Conservation (phyloP, 1,139 yeast genomes). For the Geotrichum reessii region DNA sequence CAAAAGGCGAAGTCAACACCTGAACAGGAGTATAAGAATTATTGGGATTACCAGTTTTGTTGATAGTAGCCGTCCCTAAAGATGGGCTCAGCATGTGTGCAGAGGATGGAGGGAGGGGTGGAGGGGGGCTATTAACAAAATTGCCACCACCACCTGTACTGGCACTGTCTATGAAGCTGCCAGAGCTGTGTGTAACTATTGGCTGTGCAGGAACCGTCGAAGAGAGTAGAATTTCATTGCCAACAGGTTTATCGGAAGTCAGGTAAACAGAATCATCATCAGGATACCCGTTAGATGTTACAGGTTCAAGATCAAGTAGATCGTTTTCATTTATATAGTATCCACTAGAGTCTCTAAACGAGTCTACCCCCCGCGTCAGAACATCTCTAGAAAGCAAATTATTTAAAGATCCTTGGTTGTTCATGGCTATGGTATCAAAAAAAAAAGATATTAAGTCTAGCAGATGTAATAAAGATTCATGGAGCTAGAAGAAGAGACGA, state of each 20-base stretch:
- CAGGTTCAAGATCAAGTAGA: constrained; percentile 29
- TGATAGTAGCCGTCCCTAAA: background rate
- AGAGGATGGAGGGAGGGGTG: background rate
- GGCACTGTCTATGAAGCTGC: background rate
- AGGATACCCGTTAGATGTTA: constrained; percentile 17
- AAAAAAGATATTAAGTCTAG: background rate
- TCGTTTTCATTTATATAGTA: constrained; percentile 33
- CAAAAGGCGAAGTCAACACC: constrained; percentile 32
- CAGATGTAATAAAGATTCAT: background rate
- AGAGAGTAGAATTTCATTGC: background rate
- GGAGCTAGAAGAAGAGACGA: background rate
- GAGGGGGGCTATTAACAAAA: background rate
- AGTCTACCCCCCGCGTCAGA: constrained; percentile 29
- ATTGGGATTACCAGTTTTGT: background rate
- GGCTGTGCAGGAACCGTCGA: constrained; percentile 7
- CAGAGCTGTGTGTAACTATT: background rate
- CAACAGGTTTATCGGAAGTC: background rate
- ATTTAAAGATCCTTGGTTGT: background rate
- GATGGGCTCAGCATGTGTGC: background rate
- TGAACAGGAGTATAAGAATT: constrained; percentile 31
- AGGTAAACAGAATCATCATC: constrained; percentile 14
- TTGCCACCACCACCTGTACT: constrained; percentile 5
- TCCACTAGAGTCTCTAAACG: constrained; percentile 28
- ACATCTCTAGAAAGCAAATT: constrained; percentile 27
- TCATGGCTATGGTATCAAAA: background rate